Percentiles rank a stretch among this genome's conserved stretches.
Conservation (phyloP, 2,329 filamentous ascomycete genomes). For the Clarireedia hainanense region DNA sequence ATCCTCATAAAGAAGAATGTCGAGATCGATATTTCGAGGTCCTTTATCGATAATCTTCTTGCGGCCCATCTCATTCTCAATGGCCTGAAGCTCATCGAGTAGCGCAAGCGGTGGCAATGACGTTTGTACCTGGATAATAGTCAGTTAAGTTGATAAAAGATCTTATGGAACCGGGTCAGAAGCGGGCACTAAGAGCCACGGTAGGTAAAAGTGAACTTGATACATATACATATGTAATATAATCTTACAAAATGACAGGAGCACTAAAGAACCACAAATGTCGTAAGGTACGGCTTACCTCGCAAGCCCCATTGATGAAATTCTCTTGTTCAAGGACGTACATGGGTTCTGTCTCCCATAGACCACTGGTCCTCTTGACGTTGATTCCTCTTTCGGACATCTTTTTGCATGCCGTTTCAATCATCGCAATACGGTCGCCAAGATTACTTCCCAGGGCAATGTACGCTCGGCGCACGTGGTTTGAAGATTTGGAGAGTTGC, state of each 20-base stretch:
- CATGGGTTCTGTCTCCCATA: conserved; percentile 97
- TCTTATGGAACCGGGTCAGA: too few relatives aligned
- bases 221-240: neutral
- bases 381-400: conserved; percentile 68
- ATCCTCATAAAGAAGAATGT: conserved; percentile 78
- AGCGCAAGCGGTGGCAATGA: conserved; percentile 65
- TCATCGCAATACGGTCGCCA: conserved; percentile 75
- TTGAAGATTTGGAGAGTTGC: neutral
- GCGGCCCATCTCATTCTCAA: conserved; percentile 73
- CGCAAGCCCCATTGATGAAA: conserved; percentile 88
- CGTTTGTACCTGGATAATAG: conserved; percentile 57
- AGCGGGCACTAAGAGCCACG: too few relatives aligned
- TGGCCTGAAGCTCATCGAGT: conserved; percentile 72
- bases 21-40: conserved; percentile 87
- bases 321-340: conserved; percentile 83
- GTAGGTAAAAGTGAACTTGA: too few relatives aligned
- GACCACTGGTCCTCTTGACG: conserved; percentile 71
- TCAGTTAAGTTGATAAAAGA: neutral
- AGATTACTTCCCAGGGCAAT: conserved; percentile 91
- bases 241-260: neutral
- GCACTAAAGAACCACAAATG: too few relatives aligned
- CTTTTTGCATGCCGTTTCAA: conserved; percentile 72
- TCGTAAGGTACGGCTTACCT: conserved; percentile 45
- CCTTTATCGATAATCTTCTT: conserved; percentile 87
- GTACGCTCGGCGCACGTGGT: conserved; percentile 45